Evolutionary conservation across 2,329 filamentous ascomycete genomes (phyloP).

Genomic region (Coleophoma eucalyptorum): DNA sequence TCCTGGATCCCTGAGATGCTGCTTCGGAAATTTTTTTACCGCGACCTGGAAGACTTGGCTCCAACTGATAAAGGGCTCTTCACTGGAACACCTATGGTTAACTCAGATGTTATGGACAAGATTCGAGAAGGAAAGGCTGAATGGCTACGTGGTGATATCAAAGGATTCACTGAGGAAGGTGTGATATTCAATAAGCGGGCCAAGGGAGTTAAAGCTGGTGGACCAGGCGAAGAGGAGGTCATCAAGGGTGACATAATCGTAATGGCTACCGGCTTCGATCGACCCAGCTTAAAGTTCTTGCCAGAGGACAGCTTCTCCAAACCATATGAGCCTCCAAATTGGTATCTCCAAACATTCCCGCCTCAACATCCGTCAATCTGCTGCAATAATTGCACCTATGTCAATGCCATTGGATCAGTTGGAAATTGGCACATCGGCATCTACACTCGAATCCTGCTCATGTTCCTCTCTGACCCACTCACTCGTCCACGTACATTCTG

Average conservation of each 20-base stretch:
- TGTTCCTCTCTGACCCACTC: conserved; percentile 79
- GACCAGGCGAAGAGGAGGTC: conserved; percentile 62
- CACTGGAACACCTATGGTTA: conserved; percentile 83
- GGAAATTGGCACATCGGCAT: conserved; percentile 90
- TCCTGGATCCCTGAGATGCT: conserved; percentile 77
- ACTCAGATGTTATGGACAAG: conserved; percentile 74
- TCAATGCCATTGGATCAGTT: conserved; percentile 76
- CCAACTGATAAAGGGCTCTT: conserved; percentile 72
- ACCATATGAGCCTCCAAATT: conserved; percentile 75
- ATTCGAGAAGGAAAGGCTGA: conserved; percentile 68
- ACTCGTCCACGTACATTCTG: conserved; percentile 66
- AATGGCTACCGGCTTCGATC: conserved; percentile 78
- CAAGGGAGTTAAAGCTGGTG: conserved; percentile 71
- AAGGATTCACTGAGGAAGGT: conserved; percentile 58
- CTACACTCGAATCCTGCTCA: conserved; percentile 79
- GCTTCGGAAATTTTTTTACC: conserved; percentile 76
- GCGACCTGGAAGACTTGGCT: conserved; percentile 71
- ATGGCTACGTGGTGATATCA: conserved; percentile 80
- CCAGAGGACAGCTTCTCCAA: conserved; percentile 69
- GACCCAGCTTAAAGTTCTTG: conserved; percentile 70
- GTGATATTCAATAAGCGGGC: conserved; percentile 69
- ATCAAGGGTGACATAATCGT: conserved; percentile 74
- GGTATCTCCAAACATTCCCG: conserved; percentile 87
- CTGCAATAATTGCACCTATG: conserved; percentile 80
- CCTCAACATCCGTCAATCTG: conserved; percentile 69